Percentiles rank a stretch among this genome's conserved stretches.
Evolutionary conservation across 2,329 filamentous ascomycete genomes (phyloP).

Genomic region (Fusarium nygamai): DNA sequence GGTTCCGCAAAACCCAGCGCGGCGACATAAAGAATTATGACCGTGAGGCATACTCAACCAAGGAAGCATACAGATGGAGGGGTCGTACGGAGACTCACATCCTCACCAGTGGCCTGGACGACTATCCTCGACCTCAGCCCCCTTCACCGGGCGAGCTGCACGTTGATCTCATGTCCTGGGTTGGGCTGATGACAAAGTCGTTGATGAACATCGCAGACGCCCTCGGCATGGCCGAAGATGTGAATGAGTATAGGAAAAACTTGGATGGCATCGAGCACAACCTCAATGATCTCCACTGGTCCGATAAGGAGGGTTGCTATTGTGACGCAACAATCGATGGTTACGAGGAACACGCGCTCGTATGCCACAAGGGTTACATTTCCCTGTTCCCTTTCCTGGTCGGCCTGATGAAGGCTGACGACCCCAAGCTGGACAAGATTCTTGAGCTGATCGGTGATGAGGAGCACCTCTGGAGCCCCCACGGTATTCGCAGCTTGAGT

Average conservation of each 20-base stretch:
- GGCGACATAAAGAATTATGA: conserved; percentile 94
- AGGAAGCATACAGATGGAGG: conserved; percentile 94
- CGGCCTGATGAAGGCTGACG: conserved; percentile 79
- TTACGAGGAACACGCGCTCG: conserved; percentile 87
- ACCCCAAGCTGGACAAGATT: conserved; percentile 76
- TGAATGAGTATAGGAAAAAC: conserved; percentile 74
- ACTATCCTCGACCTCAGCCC: conserved; percentile 93
- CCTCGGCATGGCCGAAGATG: conserved; percentile 81
- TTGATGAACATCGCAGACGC: conserved; percentile 81
- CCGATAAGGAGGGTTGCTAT: conserved; percentile 79
- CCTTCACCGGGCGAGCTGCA: conserved; percentile 96
- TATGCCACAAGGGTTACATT: conserved; percentile 97
- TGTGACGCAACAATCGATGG: conserved; percentile 96
- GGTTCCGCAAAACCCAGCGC: conserved; percentile 92
- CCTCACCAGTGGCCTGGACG: conserved; percentile 92
- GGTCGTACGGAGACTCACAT: conserved; percentile 88
- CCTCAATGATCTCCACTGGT: conserved; percentile 94
- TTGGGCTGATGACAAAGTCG: conserved; percentile 94
- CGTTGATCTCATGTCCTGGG: conserved; percentile 93
- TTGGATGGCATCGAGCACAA: conserved; percentile 84
- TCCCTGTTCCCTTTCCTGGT: conserved; percentile 92
- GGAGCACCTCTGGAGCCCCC: conserved; percentile 87
- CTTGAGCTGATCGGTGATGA: conserved; percentile 83
- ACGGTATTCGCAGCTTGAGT: conserved; percentile 91
- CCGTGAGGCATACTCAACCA: conserved; percentile 85